These are phyloP conservation scores for Akebia trifoliata DNA, from an alignment of 164 flowering plant species.

Conservation along the genomic window DNA sequence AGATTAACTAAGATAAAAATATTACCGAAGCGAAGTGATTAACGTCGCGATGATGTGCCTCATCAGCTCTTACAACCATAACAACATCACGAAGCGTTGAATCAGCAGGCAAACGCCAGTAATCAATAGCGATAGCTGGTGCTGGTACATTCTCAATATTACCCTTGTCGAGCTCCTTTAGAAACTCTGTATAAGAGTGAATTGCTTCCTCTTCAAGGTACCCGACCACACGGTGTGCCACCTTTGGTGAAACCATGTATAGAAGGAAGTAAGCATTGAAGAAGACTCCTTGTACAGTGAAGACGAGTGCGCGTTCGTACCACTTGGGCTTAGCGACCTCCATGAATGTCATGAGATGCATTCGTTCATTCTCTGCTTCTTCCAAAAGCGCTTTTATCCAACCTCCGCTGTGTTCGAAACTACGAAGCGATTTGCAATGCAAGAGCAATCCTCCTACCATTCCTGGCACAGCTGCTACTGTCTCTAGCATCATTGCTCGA, in stretches of 20 bases:
- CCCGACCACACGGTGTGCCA: conserved; percentile 68
- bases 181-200: conserved; percentile 68
- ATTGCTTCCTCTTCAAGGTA: conserved; percentile 77
- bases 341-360: conserved; percentile 88
- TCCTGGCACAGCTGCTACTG: conserved; percentile 80
- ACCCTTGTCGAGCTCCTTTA: conserved; percentile 65
- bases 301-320: conserved; percentile 68
- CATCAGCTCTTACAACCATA: conserved; percentile 60
- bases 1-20: neutral
- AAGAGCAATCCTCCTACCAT: conserved; percentile 80
- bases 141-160: conserved; percentile 64
- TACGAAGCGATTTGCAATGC: conserved; percentile 57
- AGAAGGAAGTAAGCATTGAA: conserved; percentile 68
- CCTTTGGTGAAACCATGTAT: conserved; percentile 53
- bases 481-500: conserved; percentile 79
- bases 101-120: conserved; percentile 52
- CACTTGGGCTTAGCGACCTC: conserved; percentile 64
- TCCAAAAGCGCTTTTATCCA: conserved; percentile 72
- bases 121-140: conserved; percentile 74
- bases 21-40: conserved; percentile 74
- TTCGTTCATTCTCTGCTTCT: conserved; percentile 76
- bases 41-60: conserved; percentile 71
- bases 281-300: conserved; percentile 64
- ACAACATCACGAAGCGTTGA: conserved; percentile 65
- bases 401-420: conserved; percentile 73